Evolutionary conservation across 768 basidiomycete genomes (phyloP), one percentile per base, ranked within the genome.

Genomic region (Lentinus tigrinus): DNA sequence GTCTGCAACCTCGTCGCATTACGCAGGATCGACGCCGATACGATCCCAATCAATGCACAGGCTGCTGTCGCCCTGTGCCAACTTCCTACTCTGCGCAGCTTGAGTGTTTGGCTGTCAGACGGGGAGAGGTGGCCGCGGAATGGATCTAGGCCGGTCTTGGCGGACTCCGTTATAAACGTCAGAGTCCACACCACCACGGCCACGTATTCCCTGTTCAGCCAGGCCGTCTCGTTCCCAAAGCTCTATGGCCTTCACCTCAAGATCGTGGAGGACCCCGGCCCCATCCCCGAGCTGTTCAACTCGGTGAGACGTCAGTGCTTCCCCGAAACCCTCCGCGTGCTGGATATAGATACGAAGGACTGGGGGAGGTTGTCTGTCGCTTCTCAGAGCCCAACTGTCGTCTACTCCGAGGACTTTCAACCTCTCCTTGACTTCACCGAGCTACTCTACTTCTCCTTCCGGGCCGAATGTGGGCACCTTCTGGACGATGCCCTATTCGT

Each of bases 401-500:
- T 40, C 13, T 47, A 23, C 47, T 42, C 47, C n/a, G n/a, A 27
- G 3, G 10, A 40, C 26, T 27, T 56, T 13, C 24, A 17, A 11
- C 38, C 38, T 3, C 39, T 56, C 19, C 16, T 56, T 4, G 38
- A 39, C 14, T 56, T 49, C 39, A 42, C 13, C 7, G 47, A 13
- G 19, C 19, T 48, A 2, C 3, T 16, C 19, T 24, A 4, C 3
- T 43, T 49, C 26, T 19, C 13, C 10, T 19, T 48, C 24, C 11
- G 36, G 11, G 6, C 9, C 3, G 24, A 24, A 3, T 37, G 24
- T 21, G 2, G 16, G 11, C 37, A 49, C 24, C 7, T 23, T 11
- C 3, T 58, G 0, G 56, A 62, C 52, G 55, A 62, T 21, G 47
- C 24, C 8, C 39, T 58, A 38, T 36, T 54, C 27, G 7, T n/a